Conservation (phyloP, 2,329 filamentous ascomycete species). For the Hirsutella minnesotensis region DNA sequence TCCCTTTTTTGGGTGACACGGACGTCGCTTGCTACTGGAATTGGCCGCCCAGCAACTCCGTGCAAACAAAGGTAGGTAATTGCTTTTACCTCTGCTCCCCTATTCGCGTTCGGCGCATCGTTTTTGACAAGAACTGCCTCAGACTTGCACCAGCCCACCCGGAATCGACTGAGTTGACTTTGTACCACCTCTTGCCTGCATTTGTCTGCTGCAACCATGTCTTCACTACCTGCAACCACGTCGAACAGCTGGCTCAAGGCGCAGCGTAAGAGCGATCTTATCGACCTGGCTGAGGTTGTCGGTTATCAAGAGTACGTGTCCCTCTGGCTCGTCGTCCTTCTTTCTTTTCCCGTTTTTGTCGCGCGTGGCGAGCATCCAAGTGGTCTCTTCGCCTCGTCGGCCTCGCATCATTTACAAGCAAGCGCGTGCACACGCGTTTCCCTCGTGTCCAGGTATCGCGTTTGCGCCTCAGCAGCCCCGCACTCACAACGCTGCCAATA, state of each 20-base stretch:
- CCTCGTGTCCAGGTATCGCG: no score
- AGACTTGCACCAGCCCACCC: neutral
- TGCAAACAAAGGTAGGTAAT: no score
- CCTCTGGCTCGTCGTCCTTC: conserved; percentile 1
- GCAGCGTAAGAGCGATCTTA: conserved; percentile 73
- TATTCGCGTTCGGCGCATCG: no score
- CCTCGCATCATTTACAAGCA: conserved; percentile 1
- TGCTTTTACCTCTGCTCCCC: no score
- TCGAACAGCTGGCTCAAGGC: conserved; percentile 63
- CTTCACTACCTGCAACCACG: conserved; percentile 8
- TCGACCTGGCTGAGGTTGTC: conserved; percentile 59
- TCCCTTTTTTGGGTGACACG: no score
- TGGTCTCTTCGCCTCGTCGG: no score
- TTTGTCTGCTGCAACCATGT: neutral
- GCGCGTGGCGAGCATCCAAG: no score
- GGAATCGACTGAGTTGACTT: neutral
- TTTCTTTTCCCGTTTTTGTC: no score
- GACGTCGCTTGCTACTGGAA: no score
- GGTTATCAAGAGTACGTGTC: conserved; percentile 60
- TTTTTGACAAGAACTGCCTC: neutral
- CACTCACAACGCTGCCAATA: neutral
- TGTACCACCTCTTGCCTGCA: neutral
- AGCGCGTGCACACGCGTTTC: neutral
- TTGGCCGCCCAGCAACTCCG: no score
- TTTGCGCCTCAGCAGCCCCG: neutral